Base-by-base conservation (phyloP, 2,329 filamentous ascomycete genomes). In the Monosporascus sp. region DNA sequence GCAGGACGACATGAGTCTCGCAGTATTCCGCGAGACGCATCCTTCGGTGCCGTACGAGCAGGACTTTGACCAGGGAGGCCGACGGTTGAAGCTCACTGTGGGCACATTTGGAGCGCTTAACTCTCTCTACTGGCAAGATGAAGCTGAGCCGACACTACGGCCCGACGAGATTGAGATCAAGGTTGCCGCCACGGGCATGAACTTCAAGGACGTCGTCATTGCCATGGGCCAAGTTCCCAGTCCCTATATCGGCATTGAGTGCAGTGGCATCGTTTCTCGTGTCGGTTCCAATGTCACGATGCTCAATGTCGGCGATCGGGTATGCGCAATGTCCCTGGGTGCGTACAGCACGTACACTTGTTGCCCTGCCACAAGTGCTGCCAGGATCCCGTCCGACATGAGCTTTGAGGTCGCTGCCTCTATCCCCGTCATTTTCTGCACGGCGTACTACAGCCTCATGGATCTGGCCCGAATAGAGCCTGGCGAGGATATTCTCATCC, bases 91-190 rank as follows among this genome's bases (percentile, higher is more conserved):
- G 31, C 51, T 67, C 35, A 51, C 51, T 8, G 48, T 57, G 2
- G 52, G 51, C 3, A 54, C 52, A 3, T 39, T 49, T 1, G 59
- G 54, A 3, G 45, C 48, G 7, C 37, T 57, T 3, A 56, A 58
- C 37, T 51, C 53, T 20, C 37, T 59, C 2, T 50, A 54, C n/a
- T 54, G 51, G 17, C 17, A 49, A 5, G 56, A 59, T 14, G 50
- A 61, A 15, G 25, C 25, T 25, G 25, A 25, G 25, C 22, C 58
- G 7, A 58, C 41, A 44, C 48, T 66, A 14, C 54, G 36, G 4
- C 57, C 57, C 6, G 54, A 62, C 18, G 63, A 67, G 52, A 58
- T 67, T 4, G 63, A 67, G 55, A 62, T 67, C 15, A 14, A 50
- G 7, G 56, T 64, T 6, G 43, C 39, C 3, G 62, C 65, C 5